Base-by-base conservation (phyloP, 2,329 filamentous ascomycete species). In the Pseudocercospora pini-densiflorae region DNA sequence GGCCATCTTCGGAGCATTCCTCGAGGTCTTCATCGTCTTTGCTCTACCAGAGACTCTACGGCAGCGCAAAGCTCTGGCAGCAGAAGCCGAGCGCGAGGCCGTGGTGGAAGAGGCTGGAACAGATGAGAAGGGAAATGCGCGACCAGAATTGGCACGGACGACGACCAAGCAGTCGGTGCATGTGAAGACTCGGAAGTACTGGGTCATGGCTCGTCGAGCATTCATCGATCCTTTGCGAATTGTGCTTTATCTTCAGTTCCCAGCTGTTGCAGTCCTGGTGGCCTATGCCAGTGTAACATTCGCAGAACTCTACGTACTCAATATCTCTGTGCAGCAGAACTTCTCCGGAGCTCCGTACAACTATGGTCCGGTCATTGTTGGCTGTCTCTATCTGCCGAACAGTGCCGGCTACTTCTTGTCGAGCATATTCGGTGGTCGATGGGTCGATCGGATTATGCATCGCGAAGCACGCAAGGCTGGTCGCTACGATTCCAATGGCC, bases 371-470 rank as follows among this genome's bases (percentile, higher is more conserved):
- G 82, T 92, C 70, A 87, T 92, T 61, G 82, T 95, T 62, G 92
- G 92, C 10, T 80, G 93, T 40, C 81, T 93, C 23, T 95, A 95
- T 76, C 86, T 94, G n/a, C 90, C 92, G 0, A 87, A 88, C 47
- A 90, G 90, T 0, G 66, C 92, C 5, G 92, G 92, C 3, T 95
- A 94, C 78, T 81, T 94, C 54, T 68, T 88, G 5, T 86, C 89
- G 0, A 90, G 90, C 49, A 73, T 92, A 1, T 79, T 92, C 40
- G 91, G 92, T 47, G 92, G 92, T 0, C 84, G 83, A 49, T 95
- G 92, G 92, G 90, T 92, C 72, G 92, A 96, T 76, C 80, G 79
- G 19, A 94, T 95, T 78, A 95, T 95, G 92, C 84, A 87, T 33
- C 86, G 90, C 21, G 90, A 92, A 77, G 92, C 92, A 0, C 81